Percentiles rank a stretch among this genome's conserved stretches.
phyloP scores from a whole-genome alignment of 805 yeast species.

The Metschnikowia arizonensis region DNA sequence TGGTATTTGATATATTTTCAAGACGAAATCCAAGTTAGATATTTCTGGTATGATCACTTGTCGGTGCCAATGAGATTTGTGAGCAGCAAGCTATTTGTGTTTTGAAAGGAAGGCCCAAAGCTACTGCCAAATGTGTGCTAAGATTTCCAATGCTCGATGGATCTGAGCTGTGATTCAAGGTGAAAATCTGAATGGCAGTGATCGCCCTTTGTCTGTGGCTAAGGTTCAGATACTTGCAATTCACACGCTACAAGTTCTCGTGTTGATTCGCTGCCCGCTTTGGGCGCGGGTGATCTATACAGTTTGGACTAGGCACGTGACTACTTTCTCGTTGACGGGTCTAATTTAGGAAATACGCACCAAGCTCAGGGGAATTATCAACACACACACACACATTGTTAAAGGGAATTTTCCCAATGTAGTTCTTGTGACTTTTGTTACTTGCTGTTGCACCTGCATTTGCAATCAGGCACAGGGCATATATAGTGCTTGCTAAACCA shows the following conservation, averaged over 20 bases:
- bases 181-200: background rate
- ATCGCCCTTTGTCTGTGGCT: background rate
- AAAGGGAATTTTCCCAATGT: too few relatives aligned
- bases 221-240: background rate
- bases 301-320: slow-evolving; percentile 1
- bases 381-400: too few relatives aligned
- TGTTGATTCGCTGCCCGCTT: slow-evolving; percentile 3
- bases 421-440: slow-evolving; percentile 7
- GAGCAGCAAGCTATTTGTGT: slow-evolving; percentile 2
- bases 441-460: slow-evolving; percentile 71
- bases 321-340: background rate
- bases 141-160: background rate
- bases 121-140: background rate
- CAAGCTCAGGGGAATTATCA: too few relatives aligned
- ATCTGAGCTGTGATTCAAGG: background rate
- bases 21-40: background rate
- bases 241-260: slow-evolving; percentile 1
- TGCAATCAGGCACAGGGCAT: slow-evolving; percentile 94
- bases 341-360: slow-evolving; percentile 1
- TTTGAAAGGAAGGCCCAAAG: background rate
- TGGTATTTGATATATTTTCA: background rate
- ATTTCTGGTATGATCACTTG: background rate
- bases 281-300: slow-evolving; percentile 6
- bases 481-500: slow-evolving; percentile 87
- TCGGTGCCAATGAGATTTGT: background rate